phyloP scores from a whole-genome alignment of 1,284 basidiomycete genomes.

The Sporisorium scitamineum region DNA sequence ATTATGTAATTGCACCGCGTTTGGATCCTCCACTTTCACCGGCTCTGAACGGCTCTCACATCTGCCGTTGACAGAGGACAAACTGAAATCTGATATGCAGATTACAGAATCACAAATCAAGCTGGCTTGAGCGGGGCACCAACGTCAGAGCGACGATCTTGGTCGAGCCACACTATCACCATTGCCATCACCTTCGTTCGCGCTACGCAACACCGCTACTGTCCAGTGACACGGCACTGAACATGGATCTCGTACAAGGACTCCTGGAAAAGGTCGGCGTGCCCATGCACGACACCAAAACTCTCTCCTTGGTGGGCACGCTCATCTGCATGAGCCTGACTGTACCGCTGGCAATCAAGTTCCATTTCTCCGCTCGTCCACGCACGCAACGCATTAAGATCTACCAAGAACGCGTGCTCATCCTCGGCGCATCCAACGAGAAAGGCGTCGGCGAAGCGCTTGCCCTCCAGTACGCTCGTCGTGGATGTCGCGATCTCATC shows the following conservation, averaged over 20 bases:
- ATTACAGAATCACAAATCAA: too few relatives aligned
- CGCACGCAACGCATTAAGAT: conserved; percentile 65
- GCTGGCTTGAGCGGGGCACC: too few relatives aligned
- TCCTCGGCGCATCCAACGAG: conserved; percentile 78
- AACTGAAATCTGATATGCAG: too few relatives aligned
- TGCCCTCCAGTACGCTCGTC: conserved; percentile 78
- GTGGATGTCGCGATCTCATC: conserved; percentile 80
- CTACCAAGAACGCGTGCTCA: conserved; percentile 77
- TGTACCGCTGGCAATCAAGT: conserved; percentile 25
- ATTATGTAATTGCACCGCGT: conserved; percentile 21
- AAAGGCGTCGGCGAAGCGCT: conserved; percentile 84
- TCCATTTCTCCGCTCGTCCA: conserved; percentile 31
- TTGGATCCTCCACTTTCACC: conserved; percentile 19
- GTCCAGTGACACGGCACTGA: not conserved
- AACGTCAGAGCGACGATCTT: not conserved
- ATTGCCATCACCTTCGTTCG: not conserved
- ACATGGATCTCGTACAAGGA: conserved; percentile 42
- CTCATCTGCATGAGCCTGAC: conserved; percentile 35
- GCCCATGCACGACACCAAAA: conserved; percentile 27
- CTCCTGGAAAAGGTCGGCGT: conserved; percentile 28
- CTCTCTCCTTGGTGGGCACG: conserved; percentile 34
- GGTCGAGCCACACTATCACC: not conserved
- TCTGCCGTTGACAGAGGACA: too few relatives aligned
- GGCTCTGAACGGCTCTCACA: not conserved
- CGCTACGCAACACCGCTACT: not conserved